Conservation (phyloP, 441 rosid species). For the Adansonia gregorii region DNA sequence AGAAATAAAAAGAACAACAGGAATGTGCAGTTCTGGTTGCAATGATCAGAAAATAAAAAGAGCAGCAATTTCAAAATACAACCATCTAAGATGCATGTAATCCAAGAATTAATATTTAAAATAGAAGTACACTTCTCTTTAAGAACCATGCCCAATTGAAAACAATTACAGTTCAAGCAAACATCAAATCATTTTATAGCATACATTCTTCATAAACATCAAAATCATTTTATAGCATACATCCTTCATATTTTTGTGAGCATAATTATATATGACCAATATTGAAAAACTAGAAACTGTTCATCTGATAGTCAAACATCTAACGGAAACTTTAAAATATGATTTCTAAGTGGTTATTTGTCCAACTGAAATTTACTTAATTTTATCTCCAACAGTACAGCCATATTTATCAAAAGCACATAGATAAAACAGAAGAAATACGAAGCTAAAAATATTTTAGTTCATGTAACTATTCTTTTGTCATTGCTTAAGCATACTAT, state of each 20-base stretch:
- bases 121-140: no score
- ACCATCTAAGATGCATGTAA: not conserved
- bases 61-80: not conserved
- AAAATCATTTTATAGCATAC: not conserved
- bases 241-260: not conserved
- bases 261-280: not conserved
- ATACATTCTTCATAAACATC: not conserved
- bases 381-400: not conserved
- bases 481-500: not conserved
- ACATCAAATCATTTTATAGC: not conserved
- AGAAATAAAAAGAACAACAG: not conserved
- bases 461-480: not conserved
- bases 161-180: not conserved
- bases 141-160: not conserved
- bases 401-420: not conserved
- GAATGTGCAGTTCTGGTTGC: conserved; percentile 5
- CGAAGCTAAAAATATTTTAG: not conserved
- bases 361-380: not conserved
- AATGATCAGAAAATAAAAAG: not conserved
- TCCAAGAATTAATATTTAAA: not conserved
- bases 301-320: not conserved
- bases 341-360: not conserved
- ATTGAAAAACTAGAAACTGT: not conserved
- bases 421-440: not conserved
- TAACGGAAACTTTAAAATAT: not conserved